Percentiles rank a stretch among this genome's conserved stretches.
phyloP scores from a whole-genome alignment of 129 eudicot genomes.

The Arctium lappa region DNA sequence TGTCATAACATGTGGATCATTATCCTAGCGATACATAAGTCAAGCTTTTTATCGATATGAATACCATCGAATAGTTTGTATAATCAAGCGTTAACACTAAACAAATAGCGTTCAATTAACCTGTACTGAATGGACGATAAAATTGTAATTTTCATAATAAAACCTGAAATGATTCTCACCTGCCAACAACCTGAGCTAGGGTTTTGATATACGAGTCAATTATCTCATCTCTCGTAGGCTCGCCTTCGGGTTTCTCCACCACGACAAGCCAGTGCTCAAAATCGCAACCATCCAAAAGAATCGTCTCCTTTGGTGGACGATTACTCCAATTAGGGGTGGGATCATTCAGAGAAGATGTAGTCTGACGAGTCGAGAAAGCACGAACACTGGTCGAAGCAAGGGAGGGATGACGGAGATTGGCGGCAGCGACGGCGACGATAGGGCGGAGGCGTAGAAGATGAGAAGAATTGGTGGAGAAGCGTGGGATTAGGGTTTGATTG shows the following conservation, averaged over 20 bases:
- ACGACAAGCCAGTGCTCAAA: conserved; percentile 97
- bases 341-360: conserved; percentile 67
- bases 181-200: conserved; percentile 66
- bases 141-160: background rate
- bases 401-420: conserved; percentile 27
- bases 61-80: background rate
- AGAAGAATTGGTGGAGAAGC: conserved; percentile 35
- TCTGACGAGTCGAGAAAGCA: conserved; percentile 55
- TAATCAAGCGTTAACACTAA: background rate
- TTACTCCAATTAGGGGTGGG: conserved; percentile 88
- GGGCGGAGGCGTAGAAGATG: conserved; percentile 56
- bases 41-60: background rate
- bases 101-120: background rate
- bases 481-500: conserved; percentile 35
- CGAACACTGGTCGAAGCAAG: conserved; percentile 33
- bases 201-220: conserved; percentile 70
- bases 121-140: background rate
- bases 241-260: conserved; percentile 71
- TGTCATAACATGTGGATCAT: background rate
- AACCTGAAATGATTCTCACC: conserved; percentile 34
- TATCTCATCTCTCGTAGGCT: conserved; percentile 73
- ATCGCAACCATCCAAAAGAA: conserved; percentile 86
- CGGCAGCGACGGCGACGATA: conserved; percentile 30
- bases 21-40: background rate
- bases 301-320: conserved; percentile 95